Conservation (phyloP, 2,329 filamentous ascomycete species). For the Xylaria sp. region DNA sequence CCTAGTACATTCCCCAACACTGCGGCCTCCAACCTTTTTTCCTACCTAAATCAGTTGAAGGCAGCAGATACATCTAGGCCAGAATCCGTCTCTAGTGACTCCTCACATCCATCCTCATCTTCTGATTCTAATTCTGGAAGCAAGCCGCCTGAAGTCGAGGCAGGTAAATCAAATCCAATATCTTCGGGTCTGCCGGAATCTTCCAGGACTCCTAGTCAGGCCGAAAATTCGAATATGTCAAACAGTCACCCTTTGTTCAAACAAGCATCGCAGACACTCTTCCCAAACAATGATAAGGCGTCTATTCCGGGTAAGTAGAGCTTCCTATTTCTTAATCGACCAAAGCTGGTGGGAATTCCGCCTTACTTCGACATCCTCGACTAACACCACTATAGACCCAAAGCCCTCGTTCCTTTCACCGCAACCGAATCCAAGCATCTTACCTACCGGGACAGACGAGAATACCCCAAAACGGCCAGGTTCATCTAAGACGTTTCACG, state of each 20-base stretch:
- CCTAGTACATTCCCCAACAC: not conserved
- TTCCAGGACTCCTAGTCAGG: not conserved
- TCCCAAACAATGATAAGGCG: not conserved
- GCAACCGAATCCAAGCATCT: not conserved
- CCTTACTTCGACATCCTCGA: not conserved
- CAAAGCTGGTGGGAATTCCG: not conserved
- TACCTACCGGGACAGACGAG: not conserved
- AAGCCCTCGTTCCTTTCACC: not conserved
- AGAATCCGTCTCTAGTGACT: not conserved
- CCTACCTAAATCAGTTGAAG: conserved; percentile 8
- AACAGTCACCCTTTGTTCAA: conserved; percentile 1
- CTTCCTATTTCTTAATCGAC: not conserved
- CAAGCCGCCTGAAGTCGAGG: not conserved
- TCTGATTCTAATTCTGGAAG: not conserved
- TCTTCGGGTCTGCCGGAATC: conserved; percentile 6
- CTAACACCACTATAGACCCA: conserved; percentile 20
- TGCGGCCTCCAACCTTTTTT: conserved; percentile 12
- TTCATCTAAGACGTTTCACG: not conserved
- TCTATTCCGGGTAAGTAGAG: conserved; percentile 26
- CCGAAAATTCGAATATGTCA: conserved; percentile 15
- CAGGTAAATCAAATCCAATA: not conserved
- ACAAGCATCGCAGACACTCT: not conserved
- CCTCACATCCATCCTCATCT: conserved; percentile 22
- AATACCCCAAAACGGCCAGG: not conserved
- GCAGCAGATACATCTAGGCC: not conserved